Base-by-base conservation (phyloP, 2,329 filamentous ascomycete species). In the Penicillium sp. region DNA sequence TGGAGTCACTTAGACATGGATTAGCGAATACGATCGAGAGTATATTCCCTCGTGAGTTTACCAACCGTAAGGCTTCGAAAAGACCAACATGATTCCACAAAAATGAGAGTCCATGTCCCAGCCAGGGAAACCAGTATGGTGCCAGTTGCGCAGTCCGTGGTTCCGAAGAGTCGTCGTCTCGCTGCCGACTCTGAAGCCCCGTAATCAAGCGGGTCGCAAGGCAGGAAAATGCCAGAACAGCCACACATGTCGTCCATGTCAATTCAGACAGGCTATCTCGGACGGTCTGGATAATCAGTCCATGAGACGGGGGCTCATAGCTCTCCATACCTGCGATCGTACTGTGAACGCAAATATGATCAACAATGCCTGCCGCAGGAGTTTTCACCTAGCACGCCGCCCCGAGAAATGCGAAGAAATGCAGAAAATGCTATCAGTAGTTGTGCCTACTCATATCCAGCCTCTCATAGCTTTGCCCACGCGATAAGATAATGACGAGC, bases 41-140 rank as follows among this genome's bases (percentile, higher is more conserved):
- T 11, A 3, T n/a, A 26, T 16, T 2, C 30, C 13, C n/a, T 5
- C n/a, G 16, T 11, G 18, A 10, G 18, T 34, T 6, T 17, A 45
- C 48, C 14, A 35, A 75, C 73, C 66, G 60, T 10, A 73, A 57
- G 35, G 60, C 62, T 26, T 61, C 60, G 44, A 77, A 55, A 48
- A 76, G 73, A 8, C 53, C 51, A 27, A 72, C 62, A 33, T 70
- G 68, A 27, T 71, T 57, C 53, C 72, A 66, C 14, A 70, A 59
- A 49, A 79, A 74, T 14, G 60, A 62, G 27, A 74, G 51, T 5
- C 72, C 67, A 64, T 83, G 77, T 26, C 78, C 76, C 7, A 82
- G 23, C 36, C 75, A 67, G 2, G 80, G 79, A 6, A 83, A 58
- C 75, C 77, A 83, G 59, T 83, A 83, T 18, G 78, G 77, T 15